Percentiles rank a stretch among this genome's conserved stretches.
phyloP scores from a whole-genome alignment of 1,139 yeast genomes.

The Pichia sp. region DNA sequence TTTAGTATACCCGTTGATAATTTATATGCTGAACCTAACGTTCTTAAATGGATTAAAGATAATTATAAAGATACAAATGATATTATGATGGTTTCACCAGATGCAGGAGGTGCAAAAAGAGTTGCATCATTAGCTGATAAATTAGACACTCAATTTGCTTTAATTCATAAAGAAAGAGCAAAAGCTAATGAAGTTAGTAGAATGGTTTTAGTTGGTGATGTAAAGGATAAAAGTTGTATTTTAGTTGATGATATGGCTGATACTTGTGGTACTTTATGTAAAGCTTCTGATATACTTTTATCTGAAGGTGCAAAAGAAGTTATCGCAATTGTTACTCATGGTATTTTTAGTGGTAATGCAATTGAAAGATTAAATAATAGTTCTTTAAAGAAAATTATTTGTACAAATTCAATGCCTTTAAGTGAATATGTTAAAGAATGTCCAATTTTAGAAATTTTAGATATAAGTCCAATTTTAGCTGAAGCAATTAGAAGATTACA shows the following conservation, averaged over 20 bases:
- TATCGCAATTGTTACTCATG: conserved; percentile 74
- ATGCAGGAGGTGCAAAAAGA: conserved; percentile 84
- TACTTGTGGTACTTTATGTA: conserved; percentile 75
- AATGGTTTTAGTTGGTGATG: conserved; percentile 79
- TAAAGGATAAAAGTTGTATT: conserved; percentile 59
- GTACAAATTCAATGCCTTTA: conserved; percentile 74
- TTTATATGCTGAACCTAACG: conserved; percentile 74
- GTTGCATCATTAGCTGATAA: conserved; percentile 77
- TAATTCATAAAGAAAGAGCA: conserved; percentile 77
- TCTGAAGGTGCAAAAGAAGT: conserved; percentile 66
- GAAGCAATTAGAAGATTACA: conserved; percentile 79
- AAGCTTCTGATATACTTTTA: conserved; percentile 61
- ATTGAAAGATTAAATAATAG: conserved; percentile 52
- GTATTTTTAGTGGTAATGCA: conserved; percentile 70
- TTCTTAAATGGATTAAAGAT: conserved; percentile 60
- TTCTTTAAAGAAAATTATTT: conserved; percentile 51
- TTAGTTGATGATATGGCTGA: conserved; percentile 82
- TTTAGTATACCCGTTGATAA: conserved; percentile 79
- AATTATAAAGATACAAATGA: conserved; percentile 38
- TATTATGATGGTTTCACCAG: conserved; percentile 68
- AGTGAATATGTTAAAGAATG: conserved; percentile 43
- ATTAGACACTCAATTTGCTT: conserved; percentile 68
- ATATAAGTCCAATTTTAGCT: conserved; percentile 67
- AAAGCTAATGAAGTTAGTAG: conserved; percentile 71
- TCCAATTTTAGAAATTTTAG: conserved; percentile 59